A percentile compares a stretch with the other conserved stretches of the same genome.
Conservation (phyloP, 1,139 yeast genomes). For the Yamadazyma membranifaciens region DNA sequence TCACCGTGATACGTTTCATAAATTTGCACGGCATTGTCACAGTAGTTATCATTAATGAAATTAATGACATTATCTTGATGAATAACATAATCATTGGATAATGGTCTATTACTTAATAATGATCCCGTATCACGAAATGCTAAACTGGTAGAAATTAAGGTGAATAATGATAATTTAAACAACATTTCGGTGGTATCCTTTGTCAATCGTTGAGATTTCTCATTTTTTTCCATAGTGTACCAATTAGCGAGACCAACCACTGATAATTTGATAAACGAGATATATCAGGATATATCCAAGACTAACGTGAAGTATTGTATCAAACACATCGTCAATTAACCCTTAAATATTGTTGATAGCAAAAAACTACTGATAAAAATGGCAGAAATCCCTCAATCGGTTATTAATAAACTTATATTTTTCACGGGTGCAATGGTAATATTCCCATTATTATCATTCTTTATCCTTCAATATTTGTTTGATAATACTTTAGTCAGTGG, state of each 20-base stretch:
- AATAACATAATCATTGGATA: slow-evolving; percentile 11
- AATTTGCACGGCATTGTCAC: slow-evolving; percentile 5
- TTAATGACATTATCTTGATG: slow-evolving; percentile 8
- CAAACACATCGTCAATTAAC: too few species aligned
- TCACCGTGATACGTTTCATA: slow-evolving; percentile 2
- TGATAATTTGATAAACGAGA: too few species aligned
- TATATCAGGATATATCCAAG: too few species aligned
- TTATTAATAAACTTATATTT: slow-evolving; percentile 69
- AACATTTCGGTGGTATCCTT: too few species aligned
- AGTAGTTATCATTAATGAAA: slow-evolving; percentile 6
- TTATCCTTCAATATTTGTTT: slow-evolving; percentile 54
- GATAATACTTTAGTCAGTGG: slow-evolving; percentile 77
- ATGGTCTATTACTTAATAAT: slow-evolving; percentile 8
- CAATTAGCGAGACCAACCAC: neutral
- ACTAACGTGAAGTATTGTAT: too few species aligned
- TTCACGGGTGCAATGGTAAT: slow-evolving; percentile 89
- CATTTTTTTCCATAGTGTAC: neutral
- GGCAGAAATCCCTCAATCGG: slow-evolving; percentile 31
- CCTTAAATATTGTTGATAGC: too few species aligned
- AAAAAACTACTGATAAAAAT: slow-evolving; percentile 5
- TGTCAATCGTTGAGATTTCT: neutral
- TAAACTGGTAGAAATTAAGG: slow-evolving; percentile 1
- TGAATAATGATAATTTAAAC: too few species aligned
- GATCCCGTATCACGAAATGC: slow-evolving; percentile 15
- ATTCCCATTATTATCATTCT: slow-evolving; percentile 74